These are phyloP conservation scores for Alternaria infectoria DNA, from an alignment of 2,329 filamentous ascomycete genomes.

Conservation along the genomic window DNA sequence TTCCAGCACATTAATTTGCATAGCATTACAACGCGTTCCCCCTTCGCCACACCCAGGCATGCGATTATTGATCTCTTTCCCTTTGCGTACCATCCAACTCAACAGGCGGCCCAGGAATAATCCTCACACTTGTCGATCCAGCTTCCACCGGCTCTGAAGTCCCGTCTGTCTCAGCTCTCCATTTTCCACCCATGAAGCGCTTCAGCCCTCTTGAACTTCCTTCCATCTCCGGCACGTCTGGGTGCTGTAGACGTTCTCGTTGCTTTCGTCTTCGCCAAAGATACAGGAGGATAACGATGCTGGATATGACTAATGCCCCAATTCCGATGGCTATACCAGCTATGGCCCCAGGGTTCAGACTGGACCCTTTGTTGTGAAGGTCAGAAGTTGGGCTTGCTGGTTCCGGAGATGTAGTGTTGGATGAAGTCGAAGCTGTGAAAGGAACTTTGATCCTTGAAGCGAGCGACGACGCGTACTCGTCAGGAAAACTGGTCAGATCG, in stretches of 20 bases:
- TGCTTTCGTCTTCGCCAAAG: not conserved
- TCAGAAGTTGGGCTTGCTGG: rapidly evolving
- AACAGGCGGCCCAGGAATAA: not conserved
- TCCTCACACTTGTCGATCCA: not conserved
- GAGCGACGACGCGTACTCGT: not conserved
- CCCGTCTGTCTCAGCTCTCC: not conserved
- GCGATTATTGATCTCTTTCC: not conserved
- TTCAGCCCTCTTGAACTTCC: not conserved
- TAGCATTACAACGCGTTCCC: too few relatives aligned
- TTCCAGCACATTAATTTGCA: not conserved
- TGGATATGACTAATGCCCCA: not conserved
- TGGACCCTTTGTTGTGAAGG: rapidly evolving
- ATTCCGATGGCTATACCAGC: not conserved
- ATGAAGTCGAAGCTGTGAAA: not conserved
- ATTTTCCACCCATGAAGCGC: not conserved
- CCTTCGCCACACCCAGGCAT: not conserved
- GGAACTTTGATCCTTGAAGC: not conserved
- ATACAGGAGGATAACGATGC: not conserved
- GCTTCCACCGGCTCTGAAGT: not conserved
- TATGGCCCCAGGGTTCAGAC: not conserved
- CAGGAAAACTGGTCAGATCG: not conserved
- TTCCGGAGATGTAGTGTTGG: too few relatives aligned
- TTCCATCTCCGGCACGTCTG: not conserved
- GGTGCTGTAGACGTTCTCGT: not conserved
- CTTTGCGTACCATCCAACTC: not conserved